These are phyloP conservation scores for Klebsormidium nitens DNA, from an alignment of 139 green algal species.

Conservation along the genomic window DNA sequence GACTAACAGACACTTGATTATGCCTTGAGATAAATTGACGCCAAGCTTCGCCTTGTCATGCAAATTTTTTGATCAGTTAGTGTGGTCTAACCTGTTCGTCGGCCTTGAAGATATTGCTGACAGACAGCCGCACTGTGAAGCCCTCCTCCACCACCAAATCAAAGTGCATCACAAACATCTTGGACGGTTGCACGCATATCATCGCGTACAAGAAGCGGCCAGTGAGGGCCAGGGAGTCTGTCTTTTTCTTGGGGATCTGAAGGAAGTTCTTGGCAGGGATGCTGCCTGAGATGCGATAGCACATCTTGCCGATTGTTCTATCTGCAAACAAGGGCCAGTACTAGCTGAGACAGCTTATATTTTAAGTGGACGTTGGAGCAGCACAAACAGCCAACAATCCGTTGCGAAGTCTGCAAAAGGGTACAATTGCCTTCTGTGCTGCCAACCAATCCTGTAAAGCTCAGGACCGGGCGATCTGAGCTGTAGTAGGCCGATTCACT, in stretches of 20 bases:
- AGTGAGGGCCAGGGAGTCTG: conserved; percentile 45
- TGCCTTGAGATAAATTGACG: no score
- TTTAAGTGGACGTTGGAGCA: not conserved
- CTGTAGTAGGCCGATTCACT: not conserved
- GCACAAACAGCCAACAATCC: not conserved
- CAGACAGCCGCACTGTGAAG: conserved; percentile 51
- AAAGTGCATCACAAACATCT: conserved; percentile 34
- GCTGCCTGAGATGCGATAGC: conserved; percentile 43
- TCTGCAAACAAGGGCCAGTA: conserved; percentile 6
- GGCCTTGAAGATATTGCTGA: conserved; percentile 63
- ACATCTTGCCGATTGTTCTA: conserved; percentile 43
- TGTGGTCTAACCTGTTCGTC: no score
- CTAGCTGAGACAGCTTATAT: not conserved
- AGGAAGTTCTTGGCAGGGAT: conserved; percentile 55
- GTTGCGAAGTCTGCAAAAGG: not conserved
- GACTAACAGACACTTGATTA: no score
- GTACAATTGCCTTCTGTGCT: not conserved
- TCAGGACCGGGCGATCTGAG: not conserved
- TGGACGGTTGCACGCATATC: conserved; percentile 24
- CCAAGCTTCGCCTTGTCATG: no score
- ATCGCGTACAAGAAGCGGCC: conserved; percentile 67
- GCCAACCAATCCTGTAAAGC: not conserved
- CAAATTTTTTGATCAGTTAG: not conserved
- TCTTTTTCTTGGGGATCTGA: conserved; percentile 44
- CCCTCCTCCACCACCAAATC: conserved; percentile 25